Base-by-base conservation (phyloP, 2,329 filamentous ascomycete species). In the Fusarium camptoceras region DNA sequence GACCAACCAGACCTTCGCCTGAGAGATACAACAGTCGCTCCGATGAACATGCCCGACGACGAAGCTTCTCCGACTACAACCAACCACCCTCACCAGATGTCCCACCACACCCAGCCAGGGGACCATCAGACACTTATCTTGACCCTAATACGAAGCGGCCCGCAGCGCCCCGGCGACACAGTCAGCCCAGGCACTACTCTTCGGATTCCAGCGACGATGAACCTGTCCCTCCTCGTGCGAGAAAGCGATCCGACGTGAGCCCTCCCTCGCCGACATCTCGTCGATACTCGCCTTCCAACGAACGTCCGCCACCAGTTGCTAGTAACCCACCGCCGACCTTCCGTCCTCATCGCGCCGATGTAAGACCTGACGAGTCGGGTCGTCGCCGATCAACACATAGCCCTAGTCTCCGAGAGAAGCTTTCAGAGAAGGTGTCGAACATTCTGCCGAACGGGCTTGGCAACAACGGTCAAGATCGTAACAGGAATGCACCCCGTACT, bases 41-140 rank as follows among this genome's bases (percentile, higher is more conserved):
- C 11, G 83, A 84, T 18, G 81, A 81, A 18, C 76, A 80, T n/a
- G 76, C 74, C 15, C 81, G 83, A 41, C 81, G 85, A 41, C 81
- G 83, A 58, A 87, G 86, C 76, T 84, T 85, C 73, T 86, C 85
- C 5, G 86, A 87, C 59, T 82, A 83, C 54, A 82, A 82, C 4
- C 79, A 78, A 4, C 79, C 81, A 2, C 77, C 78, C 4, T 72
- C 78, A 20, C 74, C 80, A 16, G 75, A 77, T 5, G 54, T 77
- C 15, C 61, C 70, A 24, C 66, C 70, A 10, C 76, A 76, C 50
- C 51, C 71, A 37, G 74, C 75, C 14, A 76, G 76, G 55, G 76
- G 76, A 54, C 61, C 73, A 46, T 44, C 75, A 50, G 62, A 72
- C 37, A 41, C 75, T 57, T 72, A 84, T 55, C 70, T 83, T 16